These are phyloP conservation scores for Diospyros lotus DNA, from an alignment of 148 eudicot species.

Conservation along the genomic window DNA sequence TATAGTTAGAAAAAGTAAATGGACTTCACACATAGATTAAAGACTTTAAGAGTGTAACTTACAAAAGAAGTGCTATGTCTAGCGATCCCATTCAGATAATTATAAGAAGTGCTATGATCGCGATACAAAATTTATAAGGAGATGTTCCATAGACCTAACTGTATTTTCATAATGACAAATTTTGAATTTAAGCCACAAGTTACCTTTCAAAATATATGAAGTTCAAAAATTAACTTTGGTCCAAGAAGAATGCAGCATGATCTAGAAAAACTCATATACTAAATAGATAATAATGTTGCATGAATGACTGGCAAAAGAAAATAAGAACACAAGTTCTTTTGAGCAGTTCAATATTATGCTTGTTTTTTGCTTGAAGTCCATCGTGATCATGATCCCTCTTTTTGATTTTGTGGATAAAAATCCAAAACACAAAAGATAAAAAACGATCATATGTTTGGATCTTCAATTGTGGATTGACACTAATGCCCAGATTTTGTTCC, in stretches of 20 bases:
- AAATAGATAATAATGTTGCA: neutral
- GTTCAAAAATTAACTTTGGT: no score
- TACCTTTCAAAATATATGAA: no score
- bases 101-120: no score
- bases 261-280: neutral
- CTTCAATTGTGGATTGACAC: neutral
- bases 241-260: neutral
- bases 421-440: neutral
- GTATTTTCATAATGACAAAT: no score
- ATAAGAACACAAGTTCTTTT: neutral
- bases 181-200: no score
- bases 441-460: neutral
- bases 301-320: neutral
- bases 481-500: neutral
- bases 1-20: no score
- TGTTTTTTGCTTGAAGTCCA: neutral
- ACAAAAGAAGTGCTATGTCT: no score
- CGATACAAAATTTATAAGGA: no score
- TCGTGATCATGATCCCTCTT: neutral
- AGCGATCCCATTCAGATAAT: no score
- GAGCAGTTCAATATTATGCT: neutral
- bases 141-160: no score
- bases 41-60: no score
- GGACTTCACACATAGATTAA: no score
- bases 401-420: neutral